These are phyloP conservation scores for Ganoderma lingzhi DNA, from an alignment of 1,284 basidiomycete species.

Conservation along the genomic window DNA sequence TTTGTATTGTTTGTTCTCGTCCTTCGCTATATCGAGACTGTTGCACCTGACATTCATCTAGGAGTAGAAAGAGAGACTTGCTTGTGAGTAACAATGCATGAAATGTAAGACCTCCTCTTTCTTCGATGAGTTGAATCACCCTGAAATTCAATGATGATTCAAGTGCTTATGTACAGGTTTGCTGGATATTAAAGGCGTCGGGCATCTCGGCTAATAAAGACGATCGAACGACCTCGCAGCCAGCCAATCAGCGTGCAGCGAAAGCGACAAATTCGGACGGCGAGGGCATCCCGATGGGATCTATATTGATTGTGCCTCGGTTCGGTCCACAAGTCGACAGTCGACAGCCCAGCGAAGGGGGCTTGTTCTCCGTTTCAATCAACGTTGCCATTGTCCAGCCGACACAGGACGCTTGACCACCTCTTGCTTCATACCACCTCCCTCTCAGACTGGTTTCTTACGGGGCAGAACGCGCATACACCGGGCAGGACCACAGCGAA, in stretches of 20 bases:
- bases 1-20: neutral
- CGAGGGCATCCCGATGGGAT: slow-evolving; percentile 36
- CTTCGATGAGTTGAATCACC: neutral
- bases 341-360: slow-evolving; percentile 3
- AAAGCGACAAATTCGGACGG: slow-evolving; percentile 18
- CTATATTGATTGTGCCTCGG: slow-evolving; percentile 29
- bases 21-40: neutral
- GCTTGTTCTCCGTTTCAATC: slow-evolving; percentile 30
- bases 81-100: neutral
- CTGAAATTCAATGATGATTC: neutral
- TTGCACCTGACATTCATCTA: neutral
- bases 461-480: neutral
- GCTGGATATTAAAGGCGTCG: neutral
- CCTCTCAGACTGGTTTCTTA: neutral
- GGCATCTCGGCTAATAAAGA: slow-evolving; percentile 1
- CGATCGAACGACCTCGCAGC: slow-evolving; percentile 31
- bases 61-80: neutral
- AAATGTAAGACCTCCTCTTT: neutral
- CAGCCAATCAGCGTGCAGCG: slow-evolving; percentile 27
- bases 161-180: neutral
- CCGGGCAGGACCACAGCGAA: slow-evolving; percentile 3
- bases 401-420: neutral
- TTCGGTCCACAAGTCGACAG: slow-evolving; percentile 14
- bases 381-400: slow-evolving; percentile 24
- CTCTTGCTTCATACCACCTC: slow-evolving; percentile 8